Base-by-base conservation (phyloP, 352 stramenopile species). In the Pythium graminicola region DNA sequence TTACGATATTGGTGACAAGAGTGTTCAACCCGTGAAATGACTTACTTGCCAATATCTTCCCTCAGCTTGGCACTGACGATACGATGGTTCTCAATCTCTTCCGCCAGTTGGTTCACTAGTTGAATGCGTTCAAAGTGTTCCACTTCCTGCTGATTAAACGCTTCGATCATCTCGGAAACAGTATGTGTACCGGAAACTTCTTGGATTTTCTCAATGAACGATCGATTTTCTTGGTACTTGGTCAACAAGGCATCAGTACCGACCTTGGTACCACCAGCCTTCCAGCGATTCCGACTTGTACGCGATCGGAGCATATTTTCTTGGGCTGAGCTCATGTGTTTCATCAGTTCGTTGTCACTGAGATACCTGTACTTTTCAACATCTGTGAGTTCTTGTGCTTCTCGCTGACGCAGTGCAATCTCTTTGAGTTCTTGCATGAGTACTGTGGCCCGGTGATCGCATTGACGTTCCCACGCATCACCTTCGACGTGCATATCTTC, bases 81-180 rank as follows among this genome's bases (percentile, higher is more conserved):
- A 6, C 81, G 72, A 54, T 88, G 76, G 24, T 76, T 77, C 46
- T 93, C 81, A 20, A 93, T 89, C 40, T 93, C 81, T 52, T 93
- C 76, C 3, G 77, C 79, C 2, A 93, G 56, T 58, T 85, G 74
- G 38, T 93, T 93, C 10, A 90, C 79, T 17, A 86, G 68, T 51
- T 93, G 81, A 35, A 93, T 88, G 16, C 77, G 69, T 45, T 88
- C 81, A 58, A 93, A 90, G 36, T 90, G 79, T 35, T 88, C 79
- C 27, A 81, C 65, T 47, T 90, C 79, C 52, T 93, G 79, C 33
- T 78, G 84, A 62, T 90, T 89, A 62, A 92, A 92, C 1, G 75
- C 77, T 11, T 92, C 76, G 57, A 92, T 92, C 69, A 92, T 80
- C 47, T 89, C 81, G 1, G 77, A 84, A 5, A 89, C 76, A 2